Base-by-base conservation (phyloP, 257 asterid genomes). In the Fraxinus cuspidata region DNA sequence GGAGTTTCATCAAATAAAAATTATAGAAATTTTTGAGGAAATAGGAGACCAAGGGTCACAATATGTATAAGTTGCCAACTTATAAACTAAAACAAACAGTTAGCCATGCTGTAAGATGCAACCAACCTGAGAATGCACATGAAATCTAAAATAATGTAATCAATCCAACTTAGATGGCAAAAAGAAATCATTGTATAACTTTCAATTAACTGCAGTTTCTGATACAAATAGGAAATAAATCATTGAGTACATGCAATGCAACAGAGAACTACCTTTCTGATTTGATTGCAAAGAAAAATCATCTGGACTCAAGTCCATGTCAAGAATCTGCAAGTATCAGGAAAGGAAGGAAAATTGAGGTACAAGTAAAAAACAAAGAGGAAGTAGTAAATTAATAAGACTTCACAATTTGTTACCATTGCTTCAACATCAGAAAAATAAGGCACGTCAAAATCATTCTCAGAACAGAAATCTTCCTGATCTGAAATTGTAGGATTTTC, bases 281-380 rank as follows among this genome's bases (percentile, higher is more conserved):
- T 64, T 66, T 76, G 68, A 77, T 64, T 34, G 58, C 42, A 79
- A n/a, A 83, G 83, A 87, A 79, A 74, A 79, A 76, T 83, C 90
- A 81, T 86, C 91, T 23, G 97, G 92, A 67, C 87, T 87, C 87
- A 94, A 84, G 85, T 90, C 97, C 98, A 92, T 92, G 77, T 87
- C 93, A 71, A 90, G 88, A 82, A 94, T 88, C 98, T 94, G 97
- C 83, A 87, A 66, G 72, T 53, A 66, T 79, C 70, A 58, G 73
- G 66, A 51, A 78, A 44, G 58, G 47, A 40, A 35, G 23, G 19
- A 66, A 78, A 31, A 60, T 82, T 81, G 84, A 63, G 75, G 75
- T 8, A 51, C 75, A 79, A 70, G 76, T 27, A 53, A 66, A 47
- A 47, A 63, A 66, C 31, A 35, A 71, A 74, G 0, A 51, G 37